Percentiles rank a stretch among this genome's conserved stretches.
Evolutionary conservation across 345 rosid species (phyloP).

Genomic region (Bruguiera gymnorhiza): DNA sequence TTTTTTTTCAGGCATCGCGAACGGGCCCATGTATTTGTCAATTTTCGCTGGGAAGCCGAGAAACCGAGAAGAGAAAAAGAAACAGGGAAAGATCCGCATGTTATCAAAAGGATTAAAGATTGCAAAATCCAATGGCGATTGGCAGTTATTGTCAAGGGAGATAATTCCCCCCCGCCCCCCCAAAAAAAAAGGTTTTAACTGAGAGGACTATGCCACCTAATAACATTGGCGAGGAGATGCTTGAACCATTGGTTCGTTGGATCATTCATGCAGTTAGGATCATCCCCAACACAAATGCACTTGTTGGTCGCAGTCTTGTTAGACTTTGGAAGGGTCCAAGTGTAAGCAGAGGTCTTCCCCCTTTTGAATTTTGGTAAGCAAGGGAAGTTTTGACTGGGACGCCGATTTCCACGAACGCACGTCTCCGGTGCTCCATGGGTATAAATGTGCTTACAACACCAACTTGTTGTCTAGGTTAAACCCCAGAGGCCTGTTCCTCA

Average conservation of each 20-base stretch:
- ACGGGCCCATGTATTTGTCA: too few relatives aligned
- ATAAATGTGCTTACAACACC: slow-evolving; percentile 17
- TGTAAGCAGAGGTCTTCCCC: slow-evolving; percentile 8
- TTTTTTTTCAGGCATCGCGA: too few relatives aligned
- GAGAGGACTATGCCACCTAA: too few relatives aligned
- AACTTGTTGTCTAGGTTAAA: slow-evolving; percentile 13
- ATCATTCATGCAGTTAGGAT: not conserved
- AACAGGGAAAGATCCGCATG: too few relatives aligned
- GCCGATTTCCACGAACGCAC: not conserved
- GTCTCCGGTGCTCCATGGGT: not conserved
- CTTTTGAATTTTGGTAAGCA: not conserved
- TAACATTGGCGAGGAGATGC: slow-evolving; percentile 1
- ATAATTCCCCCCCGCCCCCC: too few relatives aligned
- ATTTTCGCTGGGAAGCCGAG: too few relatives aligned
- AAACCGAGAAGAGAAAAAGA: too few relatives aligned
- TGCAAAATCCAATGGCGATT: too few relatives aligned
- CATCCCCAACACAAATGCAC: slow-evolving; percentile 3
- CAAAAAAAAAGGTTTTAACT: too few relatives aligned
- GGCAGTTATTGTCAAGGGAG: too few relatives aligned
- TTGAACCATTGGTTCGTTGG: slow-evolving; percentile 17
- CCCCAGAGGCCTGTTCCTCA: not conserved
- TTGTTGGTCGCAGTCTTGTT: not conserved
- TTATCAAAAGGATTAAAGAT: not conserved
- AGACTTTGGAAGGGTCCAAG: not conserved
- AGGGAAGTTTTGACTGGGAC: slow-evolving; percentile 3